phyloP scores from a whole-genome alignment of 192 early-diverging fungal species.

The Coemansia nantahalensis region DNA sequence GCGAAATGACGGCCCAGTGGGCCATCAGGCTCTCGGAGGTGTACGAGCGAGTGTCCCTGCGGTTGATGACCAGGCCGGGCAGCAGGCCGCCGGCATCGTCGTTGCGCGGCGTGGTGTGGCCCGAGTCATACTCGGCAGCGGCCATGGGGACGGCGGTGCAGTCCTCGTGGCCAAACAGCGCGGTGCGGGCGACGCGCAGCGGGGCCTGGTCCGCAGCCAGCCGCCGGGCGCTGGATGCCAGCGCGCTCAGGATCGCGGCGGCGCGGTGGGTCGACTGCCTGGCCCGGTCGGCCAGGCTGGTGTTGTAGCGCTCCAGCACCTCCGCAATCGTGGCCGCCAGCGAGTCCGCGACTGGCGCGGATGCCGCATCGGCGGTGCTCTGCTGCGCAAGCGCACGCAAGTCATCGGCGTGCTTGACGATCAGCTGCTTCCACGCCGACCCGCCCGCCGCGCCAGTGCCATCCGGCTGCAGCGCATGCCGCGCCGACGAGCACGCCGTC shows the following conservation, averaged over 20 bases:
- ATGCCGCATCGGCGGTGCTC: not conserved
- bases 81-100: constrained; percentile 30
- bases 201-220: constrained; percentile 25
- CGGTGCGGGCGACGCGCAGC: constrained; percentile 30
- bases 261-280: constrained; percentile 10
- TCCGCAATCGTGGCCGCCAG: constrained; percentile 20
- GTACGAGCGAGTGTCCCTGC: constrained; percentile 24
- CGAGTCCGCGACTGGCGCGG: not conserved
- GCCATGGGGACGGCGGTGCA: constrained; percentile 14
- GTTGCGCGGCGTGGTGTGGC: constrained; percentile 23
- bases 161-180: constrained; percentile 43
- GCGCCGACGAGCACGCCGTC: constrained; percentile 17
- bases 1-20: constrained; percentile 59
- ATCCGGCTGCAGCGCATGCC: constrained; percentile 6
- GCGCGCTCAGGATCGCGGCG: constrained; percentile 14
- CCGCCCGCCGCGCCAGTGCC: not conserved
- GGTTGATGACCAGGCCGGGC: constrained; percentile 38
- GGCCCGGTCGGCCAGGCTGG: constrained; percentile 13
- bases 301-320: constrained; percentile 24
- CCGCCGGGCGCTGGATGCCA: constrained; percentile 29
- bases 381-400: constrained; percentile 21
- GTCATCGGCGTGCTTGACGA: constrained; percentile 37
- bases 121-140: constrained; percentile 8
- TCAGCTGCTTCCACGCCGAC: constrained; percentile 29
- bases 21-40: constrained; percentile 45